Percentiles rank a stretch among this genome's conserved stretches.
phyloP scores from a whole-genome alignment of 495 filamentous ascomycete genomes.

The Geoglossum glabrum region DNA sequence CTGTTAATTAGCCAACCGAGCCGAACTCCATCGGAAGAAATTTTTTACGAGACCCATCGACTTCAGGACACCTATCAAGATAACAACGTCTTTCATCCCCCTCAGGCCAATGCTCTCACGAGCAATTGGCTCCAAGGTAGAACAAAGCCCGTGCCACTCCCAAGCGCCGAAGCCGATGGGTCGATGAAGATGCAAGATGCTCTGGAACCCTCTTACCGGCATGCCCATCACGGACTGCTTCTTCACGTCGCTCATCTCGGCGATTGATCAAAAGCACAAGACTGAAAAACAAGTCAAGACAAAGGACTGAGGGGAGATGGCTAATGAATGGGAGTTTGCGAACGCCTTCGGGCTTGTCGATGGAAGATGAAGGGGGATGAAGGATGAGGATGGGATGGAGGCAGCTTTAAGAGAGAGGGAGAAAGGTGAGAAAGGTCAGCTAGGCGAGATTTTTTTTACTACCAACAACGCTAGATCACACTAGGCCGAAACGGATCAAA shows the following conservation, averaged over 20 bases:
- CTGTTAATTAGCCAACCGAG: constrained; percentile 10
- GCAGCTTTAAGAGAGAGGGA: background rate
- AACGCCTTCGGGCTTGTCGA: background rate
- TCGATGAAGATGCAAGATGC: constrained; percentile 1
- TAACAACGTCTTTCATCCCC: constrained; percentile 2
- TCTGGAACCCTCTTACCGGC: constrained; percentile 31
- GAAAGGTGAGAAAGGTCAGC: background rate
- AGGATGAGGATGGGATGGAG: background rate
- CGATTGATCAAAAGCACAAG: constrained; percentile 18
- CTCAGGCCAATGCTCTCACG: background rate
- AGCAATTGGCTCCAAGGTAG: background rate
- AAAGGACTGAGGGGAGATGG: constrained; percentile 8
- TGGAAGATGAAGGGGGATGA: background rate
- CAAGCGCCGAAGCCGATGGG: background rate
- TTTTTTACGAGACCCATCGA: constrained; percentile 20
- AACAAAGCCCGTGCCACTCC: background rate
- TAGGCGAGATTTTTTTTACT: background rate
- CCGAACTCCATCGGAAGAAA: constrained; percentile 11
- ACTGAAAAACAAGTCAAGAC: background rate
- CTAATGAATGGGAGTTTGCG: background rate
- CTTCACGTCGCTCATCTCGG: constrained; percentile 24
- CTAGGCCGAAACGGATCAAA: background rate
- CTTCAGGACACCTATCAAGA: constrained; percentile 6
- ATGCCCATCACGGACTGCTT: constrained; percentile 83
- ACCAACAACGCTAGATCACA: background rate